Percentiles rank a stretch among this genome's conserved stretches.
Conservation (phyloP, 805 yeast species). For the Ogataea haglerorum region DNA sequence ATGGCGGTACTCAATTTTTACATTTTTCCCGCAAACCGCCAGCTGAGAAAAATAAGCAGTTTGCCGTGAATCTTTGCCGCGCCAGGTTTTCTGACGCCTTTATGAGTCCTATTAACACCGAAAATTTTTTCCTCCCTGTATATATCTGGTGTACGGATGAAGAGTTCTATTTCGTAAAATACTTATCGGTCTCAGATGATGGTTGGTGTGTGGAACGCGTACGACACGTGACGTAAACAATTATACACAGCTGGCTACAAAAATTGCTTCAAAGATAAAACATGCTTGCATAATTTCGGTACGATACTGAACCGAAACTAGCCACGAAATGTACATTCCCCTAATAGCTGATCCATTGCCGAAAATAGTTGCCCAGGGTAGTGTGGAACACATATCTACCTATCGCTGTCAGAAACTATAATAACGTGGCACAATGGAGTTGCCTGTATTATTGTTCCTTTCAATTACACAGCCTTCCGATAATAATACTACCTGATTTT, state of each 20-base stretch:
- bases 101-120: background rate
- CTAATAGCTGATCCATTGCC: slow-evolving; percentile 1
- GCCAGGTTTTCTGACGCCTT: slow-evolving; percentile 1
- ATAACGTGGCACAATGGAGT: background rate
- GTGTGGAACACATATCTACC: slow-evolving; percentile 3
- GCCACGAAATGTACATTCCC: background rate
- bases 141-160: background rate
- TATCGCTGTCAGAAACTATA: slow-evolving; percentile 4
- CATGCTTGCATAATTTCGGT: background rate
- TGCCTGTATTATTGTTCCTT: slow-evolving; percentile 1
- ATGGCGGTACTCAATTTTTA: slow-evolving; percentile 17
- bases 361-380: slow-evolving; percentile 1
- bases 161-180: background rate
- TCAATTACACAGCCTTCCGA: slow-evolving; percentile 2
- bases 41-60: slow-evolving; percentile 1
- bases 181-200: background rate
- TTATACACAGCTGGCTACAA: background rate
- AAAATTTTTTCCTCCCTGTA: background rate
- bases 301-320: background rate
- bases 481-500: background rate
- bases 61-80: slow-evolving; percentile 1
- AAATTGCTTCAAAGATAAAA: background rate
- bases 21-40: slow-evolving; percentile 12
- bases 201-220: too few relatives aligned
- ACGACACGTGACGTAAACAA: background rate